Conservation (phyloP, 2,329 filamentous ascomycete genomes). For the Fusarium armeniacum region DNA sequence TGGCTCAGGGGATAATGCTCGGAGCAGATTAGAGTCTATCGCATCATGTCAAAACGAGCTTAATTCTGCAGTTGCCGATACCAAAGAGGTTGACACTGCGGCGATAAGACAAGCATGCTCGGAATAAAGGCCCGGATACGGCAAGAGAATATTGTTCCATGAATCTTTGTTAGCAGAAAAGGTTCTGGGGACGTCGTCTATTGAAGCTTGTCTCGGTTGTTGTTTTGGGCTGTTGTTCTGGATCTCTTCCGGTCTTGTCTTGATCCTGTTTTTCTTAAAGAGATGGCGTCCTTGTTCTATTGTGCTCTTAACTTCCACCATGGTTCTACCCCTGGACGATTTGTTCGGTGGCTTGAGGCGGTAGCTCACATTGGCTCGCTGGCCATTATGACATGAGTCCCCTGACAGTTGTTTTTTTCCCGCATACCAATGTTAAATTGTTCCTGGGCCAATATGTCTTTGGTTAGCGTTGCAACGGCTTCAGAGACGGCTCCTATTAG, state of each 20-base stretch:
- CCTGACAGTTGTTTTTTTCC: conserved; percentile 33
- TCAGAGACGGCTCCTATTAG: conserved; percentile 25
- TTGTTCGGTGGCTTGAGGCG: conserved; percentile 34
- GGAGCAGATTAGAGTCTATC: conserved; percentile 42
- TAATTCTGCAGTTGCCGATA: conserved; percentile 23
- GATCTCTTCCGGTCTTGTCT: conserved; percentile 27
- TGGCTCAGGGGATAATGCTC: conserved; percentile 37
- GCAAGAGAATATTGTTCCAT: conserved; percentile 28
- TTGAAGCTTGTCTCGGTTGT: conserved; percentile 30
- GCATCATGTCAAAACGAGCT: conserved; percentile 36
- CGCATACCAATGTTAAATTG: conserved; percentile 22
- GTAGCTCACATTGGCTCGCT: conserved; percentile 29
- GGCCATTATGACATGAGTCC: conserved; percentile 20
- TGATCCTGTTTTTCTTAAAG: conserved; percentile 13
- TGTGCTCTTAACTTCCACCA: conserved; percentile 11
- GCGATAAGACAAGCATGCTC: conserved; percentile 35
- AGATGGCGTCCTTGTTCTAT: conserved; percentile 11
- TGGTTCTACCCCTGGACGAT: conserved; percentile 26
- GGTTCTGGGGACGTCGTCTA: conserved; percentile 14
- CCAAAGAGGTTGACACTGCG: conserved; percentile 16
- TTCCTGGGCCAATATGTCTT: conserved; percentile 47
- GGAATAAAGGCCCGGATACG: conserved; percentile 35
- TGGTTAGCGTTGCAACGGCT: conserved; percentile 35
- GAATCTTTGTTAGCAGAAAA: conserved; percentile 8
- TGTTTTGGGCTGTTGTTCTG: conserved; percentile 14